Conservation (phyloP, 176 grass and related monocot genomes). For the Poa annua region DNA sequence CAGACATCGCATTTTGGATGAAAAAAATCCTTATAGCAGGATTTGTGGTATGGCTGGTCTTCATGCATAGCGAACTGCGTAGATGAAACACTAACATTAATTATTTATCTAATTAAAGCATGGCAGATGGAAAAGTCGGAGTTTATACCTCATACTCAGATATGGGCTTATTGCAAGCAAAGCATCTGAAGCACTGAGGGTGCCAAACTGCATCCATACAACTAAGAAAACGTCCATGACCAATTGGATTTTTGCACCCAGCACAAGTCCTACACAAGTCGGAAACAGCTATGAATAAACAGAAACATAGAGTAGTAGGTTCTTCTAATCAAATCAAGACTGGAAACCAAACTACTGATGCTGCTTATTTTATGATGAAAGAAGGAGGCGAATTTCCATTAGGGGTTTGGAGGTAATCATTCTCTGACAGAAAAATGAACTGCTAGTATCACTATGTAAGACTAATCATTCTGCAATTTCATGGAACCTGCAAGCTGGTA, state of each 20-base stretch:
- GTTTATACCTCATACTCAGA: conserved; percentile 81
- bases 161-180: conserved; percentile 86
- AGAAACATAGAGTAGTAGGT: conserved; percentile 12
- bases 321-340: conserved; percentile 25
- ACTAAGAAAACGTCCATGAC: conserved; percentile 71
- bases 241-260: conserved; percentile 77
- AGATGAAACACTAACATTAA: conserved; percentile 36
- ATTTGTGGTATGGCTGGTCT: conserved; percentile 80
- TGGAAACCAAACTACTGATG: conserved; percentile 27
- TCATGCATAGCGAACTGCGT: conserved; percentile 80
- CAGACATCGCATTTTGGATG: conserved; percentile 96
- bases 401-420: not conserved
- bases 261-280: conserved; percentile 70
- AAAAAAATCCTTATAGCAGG: conserved; percentile 79
- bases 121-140: not conserved
- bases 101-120: conserved; percentile 30
- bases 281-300: conserved; percentile 30
- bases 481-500: conserved; percentile 10
- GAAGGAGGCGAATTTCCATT: not conserved
- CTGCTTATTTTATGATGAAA: conserved; percentile 18
- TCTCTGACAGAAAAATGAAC: not conserved
- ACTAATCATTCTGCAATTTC: not conserved
- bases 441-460: not conserved
- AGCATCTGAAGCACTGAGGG: conserved; percentile 86
- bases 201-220: conserved; percentile 90